phyloP scores from a whole-genome alignment of 768 basidiomycete genomes.

The Boletus reticulatus region DNA sequence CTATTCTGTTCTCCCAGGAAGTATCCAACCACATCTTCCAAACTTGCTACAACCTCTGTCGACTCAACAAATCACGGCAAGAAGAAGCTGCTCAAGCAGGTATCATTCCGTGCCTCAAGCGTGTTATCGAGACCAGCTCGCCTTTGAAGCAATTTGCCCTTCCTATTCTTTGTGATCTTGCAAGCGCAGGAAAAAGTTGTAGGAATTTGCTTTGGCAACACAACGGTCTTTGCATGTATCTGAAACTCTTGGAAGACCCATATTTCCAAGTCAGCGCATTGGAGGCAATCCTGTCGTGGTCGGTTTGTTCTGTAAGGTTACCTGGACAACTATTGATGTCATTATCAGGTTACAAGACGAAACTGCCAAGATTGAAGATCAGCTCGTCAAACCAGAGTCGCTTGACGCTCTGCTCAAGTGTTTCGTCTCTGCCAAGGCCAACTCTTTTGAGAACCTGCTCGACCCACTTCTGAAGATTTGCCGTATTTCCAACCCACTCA shows the following conservation, averaged over 20 bases:
- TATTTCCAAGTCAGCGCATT: slow-evolving; percentile 92
- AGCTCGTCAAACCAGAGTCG: slow-evolving; percentile 63
- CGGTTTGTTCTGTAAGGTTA: slow-evolving; percentile 17
- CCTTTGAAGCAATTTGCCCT: slow-evolving; percentile 96
- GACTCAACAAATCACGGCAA: slow-evolving; percentile 90
- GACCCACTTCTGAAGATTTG: slow-evolving; percentile 92
- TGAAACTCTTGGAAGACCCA: slow-evolving; percentile 75
- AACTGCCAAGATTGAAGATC: slow-evolving; percentile 89
- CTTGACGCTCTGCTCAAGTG: slow-evolving; percentile 70
- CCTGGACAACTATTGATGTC: background rate
- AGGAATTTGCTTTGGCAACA: slow-evolving; percentile 90
- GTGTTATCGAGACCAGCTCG: slow-evolving; percentile 83
- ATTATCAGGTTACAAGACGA: slow-evolving; percentile 88
- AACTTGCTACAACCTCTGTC: slow-evolving; percentile 94
- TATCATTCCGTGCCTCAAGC: slow-evolving; percentile 88
- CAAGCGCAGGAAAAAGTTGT: slow-evolving; percentile 92
- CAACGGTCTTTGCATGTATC: slow-evolving; percentile 81
- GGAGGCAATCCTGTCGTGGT: slow-evolving; percentile 91
- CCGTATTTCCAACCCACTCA: slow-evolving; percentile 71
- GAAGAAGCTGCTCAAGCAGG: slow-evolving; percentile 97
- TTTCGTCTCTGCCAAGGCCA: slow-evolving; percentile 83
- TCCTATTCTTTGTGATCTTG: slow-evolving; percentile 94
- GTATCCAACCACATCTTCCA: slow-evolving; percentile 97
- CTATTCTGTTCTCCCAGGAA: slow-evolving; percentile 55
- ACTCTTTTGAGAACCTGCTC: slow-evolving; percentile 88